Conservation (phyloP, 768 basidiomycete species). For the Lentinula boryana region DNA sequence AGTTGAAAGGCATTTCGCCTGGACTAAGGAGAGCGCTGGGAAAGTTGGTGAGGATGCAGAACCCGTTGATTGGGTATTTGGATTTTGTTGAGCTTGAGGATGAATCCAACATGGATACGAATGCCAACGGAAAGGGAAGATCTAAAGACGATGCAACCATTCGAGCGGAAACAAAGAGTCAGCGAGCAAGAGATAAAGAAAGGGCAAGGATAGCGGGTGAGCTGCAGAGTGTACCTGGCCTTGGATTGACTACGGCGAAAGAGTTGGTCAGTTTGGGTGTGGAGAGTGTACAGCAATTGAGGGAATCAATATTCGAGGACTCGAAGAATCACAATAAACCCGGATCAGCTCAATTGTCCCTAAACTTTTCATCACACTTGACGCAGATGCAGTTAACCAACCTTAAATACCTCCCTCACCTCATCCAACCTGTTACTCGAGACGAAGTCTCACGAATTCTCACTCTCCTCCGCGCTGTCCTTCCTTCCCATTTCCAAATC, state of each 20-base stretch:
- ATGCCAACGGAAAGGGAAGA: background rate
- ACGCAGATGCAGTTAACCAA: background rate
- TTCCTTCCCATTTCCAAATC: conserved; percentile 1
- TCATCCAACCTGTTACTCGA: background rate
- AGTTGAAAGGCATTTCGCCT: background rate
- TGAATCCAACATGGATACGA: too few species aligned
- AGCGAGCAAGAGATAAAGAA: background rate
- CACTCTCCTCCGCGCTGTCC: background rate
- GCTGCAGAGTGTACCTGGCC: background rate
- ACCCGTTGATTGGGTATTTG: background rate
- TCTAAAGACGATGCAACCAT: background rate
- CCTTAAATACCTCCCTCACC: background rate
- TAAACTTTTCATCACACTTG: background rate
- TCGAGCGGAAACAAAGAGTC: background rate
- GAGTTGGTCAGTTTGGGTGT: background rate
- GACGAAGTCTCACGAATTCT: background rate
- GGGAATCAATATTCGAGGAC: background rate
- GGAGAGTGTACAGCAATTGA: background rate
- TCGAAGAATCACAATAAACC: background rate
- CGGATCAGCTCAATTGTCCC: background rate
- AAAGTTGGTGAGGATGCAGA: background rate
- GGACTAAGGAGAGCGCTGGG: background rate
- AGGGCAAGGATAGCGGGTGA: background rate
- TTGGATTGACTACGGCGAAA: background rate
- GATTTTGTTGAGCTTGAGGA: background rate